phyloP scores from a whole-genome alignment of 441 rosid genomes.

The Raphanus hybrid region DNA sequence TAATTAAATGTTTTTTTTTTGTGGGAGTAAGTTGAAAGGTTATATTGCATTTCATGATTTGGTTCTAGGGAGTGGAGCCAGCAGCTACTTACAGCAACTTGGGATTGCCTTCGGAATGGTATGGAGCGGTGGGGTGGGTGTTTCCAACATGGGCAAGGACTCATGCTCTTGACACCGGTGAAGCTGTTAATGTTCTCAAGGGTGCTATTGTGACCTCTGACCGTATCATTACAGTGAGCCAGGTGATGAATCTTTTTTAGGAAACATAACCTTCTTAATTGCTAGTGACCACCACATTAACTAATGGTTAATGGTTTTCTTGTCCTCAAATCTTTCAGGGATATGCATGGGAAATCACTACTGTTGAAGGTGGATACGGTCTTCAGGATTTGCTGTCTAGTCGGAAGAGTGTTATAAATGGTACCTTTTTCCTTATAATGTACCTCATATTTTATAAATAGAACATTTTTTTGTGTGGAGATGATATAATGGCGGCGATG shows the following conservation, averaged over 20 bases:
- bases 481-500: background rate
- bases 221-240: conserved; percentile 89
- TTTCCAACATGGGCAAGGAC: conserved; percentile 98
- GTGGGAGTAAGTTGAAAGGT: background rate
- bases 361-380: conserved; percentile 95
- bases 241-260: conserved; percentile 53
- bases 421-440: conserved; percentile 43
- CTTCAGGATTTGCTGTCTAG: conserved; percentile 72
- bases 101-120: conserved; percentile 89
- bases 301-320: background rate
- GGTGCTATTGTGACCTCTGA: conserved; percentile 96
- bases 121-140: conserved; percentile 92
- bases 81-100: conserved; percentile 71
- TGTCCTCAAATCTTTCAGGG: conserved; percentile 56
- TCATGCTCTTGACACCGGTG: conserved; percentile 99
- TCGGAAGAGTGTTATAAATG: conserved; percentile 78
- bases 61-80: conserved; percentile 88
- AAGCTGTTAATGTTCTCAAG: conserved; percentile 93
- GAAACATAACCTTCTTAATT: background rate
- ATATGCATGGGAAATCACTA: conserved; percentile 96
- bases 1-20: no score
- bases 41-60: background rate
- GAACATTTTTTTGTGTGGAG: background rate
- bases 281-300: conserved; percentile 9
- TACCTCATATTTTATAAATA: conserved; percentile 3